Base-by-base conservation (phyloP, 768 basidiomycete genomes). In the Suillus spraguei region DNA sequence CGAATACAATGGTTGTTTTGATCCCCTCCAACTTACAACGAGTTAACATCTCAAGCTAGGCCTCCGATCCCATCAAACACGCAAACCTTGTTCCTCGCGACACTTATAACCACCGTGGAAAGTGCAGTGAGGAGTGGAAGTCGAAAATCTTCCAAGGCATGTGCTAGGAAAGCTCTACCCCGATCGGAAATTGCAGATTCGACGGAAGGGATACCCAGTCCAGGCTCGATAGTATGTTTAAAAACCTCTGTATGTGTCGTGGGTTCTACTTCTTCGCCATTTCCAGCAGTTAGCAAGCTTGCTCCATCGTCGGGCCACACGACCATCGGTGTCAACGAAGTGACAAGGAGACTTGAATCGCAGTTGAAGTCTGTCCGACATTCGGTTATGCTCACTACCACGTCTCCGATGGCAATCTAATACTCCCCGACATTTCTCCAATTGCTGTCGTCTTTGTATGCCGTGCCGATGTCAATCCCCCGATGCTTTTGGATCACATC, bases 381-480 rank as follows among this genome's bases (percentile, higher is more conserved):
- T 41, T 50, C 63, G 5, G 55, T 68, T 13, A 13, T 20, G n/a
- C 33, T 53, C 33, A 53, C 32, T 35, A 53, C 52, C 33, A 16
- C 53, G 7, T 32, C 60, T 14, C 28, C n/a, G n/a, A 33, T 20
- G 13, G 14, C 13, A 33, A 35, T 60, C 64, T 35, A n/a, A 61
- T 39, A 13, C 16, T 65, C 11, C 52, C 33, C 32, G 20, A 35
- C 20, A 53, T 33, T 33, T n/a, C 68, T n/a, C 65, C 71, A 44
- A 44, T 70, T 68, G 58, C 70, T 68, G 66, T 82, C 54, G 78
- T 95, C 33, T 83, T 94, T 64, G 89, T 87, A 41, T 95, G 93
- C 73, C 81, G 83, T 49, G 85, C 84, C 38, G 94, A 95, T 69
- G 76, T 94, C 63, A 85, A 94, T 71, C 91, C 93, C 13, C 81